These are phyloP conservation scores for Sugiyamaella paludigena DNA, from an alignment of 1,139 yeast genomes.

Conservation along the genomic window DNA sequence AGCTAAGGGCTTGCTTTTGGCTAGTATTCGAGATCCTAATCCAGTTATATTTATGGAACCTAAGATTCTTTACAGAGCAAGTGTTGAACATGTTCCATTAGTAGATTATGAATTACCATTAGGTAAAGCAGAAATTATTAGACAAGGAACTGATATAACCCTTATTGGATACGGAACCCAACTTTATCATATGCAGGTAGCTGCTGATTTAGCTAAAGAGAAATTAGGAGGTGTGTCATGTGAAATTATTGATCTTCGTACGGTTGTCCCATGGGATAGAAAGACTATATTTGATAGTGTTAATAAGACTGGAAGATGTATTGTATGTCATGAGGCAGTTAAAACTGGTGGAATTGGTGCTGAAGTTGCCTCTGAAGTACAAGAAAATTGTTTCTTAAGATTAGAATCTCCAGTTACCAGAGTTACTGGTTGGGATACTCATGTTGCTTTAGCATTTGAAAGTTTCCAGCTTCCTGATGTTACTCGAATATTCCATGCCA, in stretches of 20 bases:
- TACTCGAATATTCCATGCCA: conserved; percentile 36
- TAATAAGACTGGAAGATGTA: conserved; percentile 37
- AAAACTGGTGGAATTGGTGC: conserved; percentile 36
- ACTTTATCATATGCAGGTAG: conserved; percentile 34
- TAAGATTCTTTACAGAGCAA: conserved; percentile 37
- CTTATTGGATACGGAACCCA: conserved; percentile 39
- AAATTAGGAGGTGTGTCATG: conserved; percentile 33
- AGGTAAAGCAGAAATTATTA: conserved; percentile 37
- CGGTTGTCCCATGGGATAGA: conserved; percentile 40
- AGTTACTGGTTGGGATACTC: conserved; percentile 41
- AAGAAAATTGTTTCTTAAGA: conserved; percentile 34
- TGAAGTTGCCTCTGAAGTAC: conserved; percentile 39
- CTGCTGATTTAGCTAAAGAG: conserved; percentile 35
- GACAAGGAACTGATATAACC: conserved; percentile 35
- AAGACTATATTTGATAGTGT: conserved; percentile 36
- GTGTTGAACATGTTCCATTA: conserved; percentile 38
- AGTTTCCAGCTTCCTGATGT: conserved; percentile 38
- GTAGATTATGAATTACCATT: conserved; percentile 37
- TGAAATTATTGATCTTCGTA: conserved; percentile 38
- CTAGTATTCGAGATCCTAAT: conserved; percentile 35
- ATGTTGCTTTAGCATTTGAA: conserved; percentile 36
- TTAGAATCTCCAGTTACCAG: conserved; percentile 39
- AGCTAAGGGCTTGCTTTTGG: conserved; percentile 38
- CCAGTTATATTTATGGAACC: conserved; percentile 42
- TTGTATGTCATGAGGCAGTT: conserved; percentile 39